Base-by-base conservation (phyloP, 1,139 yeast species). In the Trichomonascaceae sp. region DNA sequence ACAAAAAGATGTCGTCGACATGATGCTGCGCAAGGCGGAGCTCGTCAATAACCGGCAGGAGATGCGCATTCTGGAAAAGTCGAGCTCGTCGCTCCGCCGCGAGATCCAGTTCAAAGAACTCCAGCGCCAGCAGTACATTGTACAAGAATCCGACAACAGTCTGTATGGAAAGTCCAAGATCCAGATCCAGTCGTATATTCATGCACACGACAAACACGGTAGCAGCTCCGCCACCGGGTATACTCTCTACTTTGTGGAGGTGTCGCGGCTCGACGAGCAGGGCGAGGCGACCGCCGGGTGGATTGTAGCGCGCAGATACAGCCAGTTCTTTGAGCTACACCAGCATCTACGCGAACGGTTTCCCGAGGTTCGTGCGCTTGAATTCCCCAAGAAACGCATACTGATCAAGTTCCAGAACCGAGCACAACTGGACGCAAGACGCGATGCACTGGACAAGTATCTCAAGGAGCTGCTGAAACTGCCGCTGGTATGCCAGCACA, bases 301-400 rank as follows among this genome's bases (percentile, higher is more conserved):
- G 96, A 74, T 82, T 33, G 82, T 85, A 22, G 92, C 94, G 0
- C 62, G 96, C 45, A 62, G 97, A 37, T 87, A 75, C 50, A 80
- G 82, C 46, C 96, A 87, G 48, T 87, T 87, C 52, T 74, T 67
- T 54, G 71, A 69, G 41, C 61, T 87, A 22, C 76, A 85, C 47
- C 74, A 71, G 43, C 76, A 79, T 43, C 58, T 87, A 41, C 71
- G 67, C 37, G 54, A 56, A 3, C 62, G 59, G 32, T 77, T 76
- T 45, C 66, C 74, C 0, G 60, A 58, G 31, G 74, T 79, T 5
- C 54, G 60, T 2, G 57, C 52, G 3, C 50, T 77, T 16, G 67
- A 65, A 22, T 72, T 84, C 41, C 89, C 89, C 2, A 73, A 72
- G 41, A 68, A 76, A 37, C 69, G 72, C 35, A 67, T 76, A 40